phyloP scores from a whole-genome alignment of 805 yeast species.

The Debaryomyces prosopidis region DNA sequence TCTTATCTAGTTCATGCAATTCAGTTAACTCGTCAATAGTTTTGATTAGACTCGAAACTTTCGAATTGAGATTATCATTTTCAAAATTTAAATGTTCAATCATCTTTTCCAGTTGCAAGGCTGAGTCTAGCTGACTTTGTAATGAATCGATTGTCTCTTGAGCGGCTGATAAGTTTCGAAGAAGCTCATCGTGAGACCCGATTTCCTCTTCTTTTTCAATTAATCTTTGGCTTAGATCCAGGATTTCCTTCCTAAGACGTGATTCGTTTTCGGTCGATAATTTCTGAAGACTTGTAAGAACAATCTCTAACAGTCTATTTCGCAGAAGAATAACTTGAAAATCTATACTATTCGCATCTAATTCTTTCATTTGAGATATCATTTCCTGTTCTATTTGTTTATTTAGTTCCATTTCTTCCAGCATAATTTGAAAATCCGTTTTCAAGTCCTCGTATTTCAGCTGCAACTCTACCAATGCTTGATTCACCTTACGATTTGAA shows the following conservation, averaged over 20 bases:
- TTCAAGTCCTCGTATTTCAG: slow-evolving; percentile 28
- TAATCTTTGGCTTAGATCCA: slow-evolving; percentile 5
- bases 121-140: slow-evolving; percentile 32
- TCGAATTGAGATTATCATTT: slow-evolving; percentile 34
- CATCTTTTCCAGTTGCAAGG: slow-evolving; percentile 35
- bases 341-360: slow-evolving; percentile 15
- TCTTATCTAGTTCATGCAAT: slow-evolving; percentile 49
- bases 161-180: slow-evolving; percentile 13
- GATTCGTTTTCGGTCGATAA: slow-evolving; percentile 25
- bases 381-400: slow-evolving; percentile 38
- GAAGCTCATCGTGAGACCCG: not conserved
- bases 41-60: slow-evolving; percentile 30
- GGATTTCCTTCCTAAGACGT: slow-evolving; percentile 19
- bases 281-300: slow-evolving; percentile 35
- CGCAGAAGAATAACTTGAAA: slow-evolving; percentile 24
- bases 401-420: slow-evolving; percentile 38
- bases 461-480: slow-evolving; percentile 24
- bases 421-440: slow-evolving; percentile 29
- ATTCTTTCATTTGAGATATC: slow-evolving; percentile 13
- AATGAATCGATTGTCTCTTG: slow-evolving; percentile 24
- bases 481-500: slow-evolving; percentile 27
- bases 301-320: slow-evolving; percentile 42
- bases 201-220: slow-evolving; percentile 1
- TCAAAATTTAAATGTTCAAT: slow-evolving; percentile 35
- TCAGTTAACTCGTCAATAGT: slow-evolving; percentile 50